Evolutionary conservation across 1,284 basidiomycete species (phyloP), one percentile per base, ranked within the genome.

Genomic region (Amylostereum areolatum): DNA sequence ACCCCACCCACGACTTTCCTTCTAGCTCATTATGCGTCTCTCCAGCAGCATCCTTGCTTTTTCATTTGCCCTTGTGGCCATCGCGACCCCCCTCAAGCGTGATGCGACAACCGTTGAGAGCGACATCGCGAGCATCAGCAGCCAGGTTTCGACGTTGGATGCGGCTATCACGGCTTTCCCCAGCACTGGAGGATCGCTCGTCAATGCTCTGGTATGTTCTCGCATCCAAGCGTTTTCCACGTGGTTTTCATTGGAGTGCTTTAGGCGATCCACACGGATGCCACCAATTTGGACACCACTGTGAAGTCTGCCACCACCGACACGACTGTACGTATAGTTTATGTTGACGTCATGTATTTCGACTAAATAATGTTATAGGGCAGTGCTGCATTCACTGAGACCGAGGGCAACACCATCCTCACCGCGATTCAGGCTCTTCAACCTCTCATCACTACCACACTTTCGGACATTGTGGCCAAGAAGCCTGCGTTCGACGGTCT

Each of bases 91-190:
- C 41, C 18, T 54, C 43, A 57, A 51, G 45, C 54, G 57, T 40
- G 48, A 59, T 34, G 59, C 62, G 28, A 55, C 59, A n/a, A 49
- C 61, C 28, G 57, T 71, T 47, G 46, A 61, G 52, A 34, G 59
- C 24, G 66, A 69, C 54, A 62, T 69, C 43, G 53, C 54, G 2
- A 54, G 24, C 11, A 64, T 69, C 41, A 48, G 57, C 2, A 52
- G 59, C 9, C 58, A 62, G 37, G 54, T 66, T 11, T 63, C 59
- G 9, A 52, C 55, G 9, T 65, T 71, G 18, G 57, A 69, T 54
- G 58, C 39, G 32, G 48, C 57, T 9, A 64, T 71, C 49, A 55
- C 51, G 9, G 59, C 60, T 2, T 68, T 65, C 64, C 62, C 68
- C 2, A 53, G 59, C 28, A 66, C 65, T 18, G 18, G 18, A 11